These are phyloP conservation scores for Aspergillus calidoustus DNA, from an alignment of 2,329 filamentous ascomycete genomes.

Conservation along the genomic window DNA sequence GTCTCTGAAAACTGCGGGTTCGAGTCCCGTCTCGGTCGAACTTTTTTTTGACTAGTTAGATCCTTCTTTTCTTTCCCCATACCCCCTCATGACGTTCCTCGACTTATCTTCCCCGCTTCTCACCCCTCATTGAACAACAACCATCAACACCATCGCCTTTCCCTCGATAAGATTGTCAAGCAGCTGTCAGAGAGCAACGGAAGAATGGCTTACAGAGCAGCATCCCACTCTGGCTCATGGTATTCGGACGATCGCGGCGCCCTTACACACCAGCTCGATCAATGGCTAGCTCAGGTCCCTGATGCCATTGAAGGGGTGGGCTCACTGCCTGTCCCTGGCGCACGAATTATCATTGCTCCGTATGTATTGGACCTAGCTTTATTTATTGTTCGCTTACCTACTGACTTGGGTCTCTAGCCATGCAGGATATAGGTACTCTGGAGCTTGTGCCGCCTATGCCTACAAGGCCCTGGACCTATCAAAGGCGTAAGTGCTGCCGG, in stretches of 20 bases:
- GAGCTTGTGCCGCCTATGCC: constrained; percentile 89
- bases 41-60: no score
- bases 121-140: constrained; percentile 14
- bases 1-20: no score
- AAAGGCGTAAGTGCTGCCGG: constrained; percentile 59
- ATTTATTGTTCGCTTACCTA: constrained; percentile 3
- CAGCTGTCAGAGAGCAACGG: not conserved
- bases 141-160: not conserved
- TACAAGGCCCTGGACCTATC: constrained; percentile 87
- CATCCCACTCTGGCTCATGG: constrained; percentile 86
- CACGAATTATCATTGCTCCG: constrained; percentile 90
- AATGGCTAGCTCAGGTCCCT: constrained; percentile 75
- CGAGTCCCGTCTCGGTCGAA: not conserved
- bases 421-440: constrained; percentile 91
- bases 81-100: no score
- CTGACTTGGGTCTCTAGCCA: constrained; percentile 63
- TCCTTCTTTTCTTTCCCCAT: no score
- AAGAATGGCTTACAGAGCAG: constrained; percentile 54
- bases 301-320: constrained; percentile 65
- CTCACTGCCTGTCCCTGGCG: constrained; percentile 70
- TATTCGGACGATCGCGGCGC: constrained; percentile 67
- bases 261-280: constrained; percentile 73
- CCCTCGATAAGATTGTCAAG: not conserved
- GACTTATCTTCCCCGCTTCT: constrained; percentile 33
- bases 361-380: constrained; percentile 54